Percentiles rank a stretch among this genome's conserved stretches.
These are phyloP conservation scores for Dendrostoma leiphaemia DNA, from an alignment of 2,329 filamentous ascomycete species.

Conservation along the genomic window DNA sequence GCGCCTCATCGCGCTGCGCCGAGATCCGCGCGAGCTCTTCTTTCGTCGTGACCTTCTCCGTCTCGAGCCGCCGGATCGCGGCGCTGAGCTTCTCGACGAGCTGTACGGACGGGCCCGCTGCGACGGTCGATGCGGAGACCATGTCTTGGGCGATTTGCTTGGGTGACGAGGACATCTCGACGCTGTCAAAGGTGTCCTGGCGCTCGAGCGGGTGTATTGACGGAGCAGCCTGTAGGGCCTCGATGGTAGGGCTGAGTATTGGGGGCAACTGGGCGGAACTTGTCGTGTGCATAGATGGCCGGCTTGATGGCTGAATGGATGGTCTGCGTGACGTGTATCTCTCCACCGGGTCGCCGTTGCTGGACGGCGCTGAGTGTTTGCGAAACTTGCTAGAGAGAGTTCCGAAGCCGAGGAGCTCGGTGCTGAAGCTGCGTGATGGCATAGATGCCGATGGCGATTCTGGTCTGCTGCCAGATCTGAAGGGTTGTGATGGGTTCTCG, in stretches of 20 bases:
- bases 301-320: slow-evolving; percentile 45
- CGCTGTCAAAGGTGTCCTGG: slow-evolving; percentile 50
- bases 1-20: slow-evolving; percentile 85
- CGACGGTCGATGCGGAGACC: slow-evolving; percentile 84
- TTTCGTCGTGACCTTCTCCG: slow-evolving; percentile 82
- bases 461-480: slow-evolving; percentile 49
- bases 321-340: slow-evolving; percentile 43
- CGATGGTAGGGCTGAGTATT: slow-evolving; percentile 48
- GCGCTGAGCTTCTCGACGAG: slow-evolving; percentile 95
- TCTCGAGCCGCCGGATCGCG: slow-evolving; percentile 85
- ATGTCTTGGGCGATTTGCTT: slow-evolving; percentile 77
- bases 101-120: slow-evolving; percentile 88
- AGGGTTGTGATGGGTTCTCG: slow-evolving; percentile 43
- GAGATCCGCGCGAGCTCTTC: slow-evolving; percentile 82
- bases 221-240: slow-evolving; percentile 40
- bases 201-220: slow-evolving; percentile 43
- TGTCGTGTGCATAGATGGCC: slow-evolving; percentile 39
- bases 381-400: slow-evolving; percentile 39
- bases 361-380: slow-evolving; percentile 50
- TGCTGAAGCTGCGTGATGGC: slow-evolving; percentile 50
- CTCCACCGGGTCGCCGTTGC: slow-evolving; percentile 43
- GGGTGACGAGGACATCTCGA: slow-evolving; percentile 57
- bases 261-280: slow-evolving; percentile 33
- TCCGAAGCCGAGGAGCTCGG: slow-evolving; percentile 50
- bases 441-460: slow-evolving; percentile 53